Conservation (phyloP, 352 stramenopile species). For the Phytophthora cryptogea region DNA sequence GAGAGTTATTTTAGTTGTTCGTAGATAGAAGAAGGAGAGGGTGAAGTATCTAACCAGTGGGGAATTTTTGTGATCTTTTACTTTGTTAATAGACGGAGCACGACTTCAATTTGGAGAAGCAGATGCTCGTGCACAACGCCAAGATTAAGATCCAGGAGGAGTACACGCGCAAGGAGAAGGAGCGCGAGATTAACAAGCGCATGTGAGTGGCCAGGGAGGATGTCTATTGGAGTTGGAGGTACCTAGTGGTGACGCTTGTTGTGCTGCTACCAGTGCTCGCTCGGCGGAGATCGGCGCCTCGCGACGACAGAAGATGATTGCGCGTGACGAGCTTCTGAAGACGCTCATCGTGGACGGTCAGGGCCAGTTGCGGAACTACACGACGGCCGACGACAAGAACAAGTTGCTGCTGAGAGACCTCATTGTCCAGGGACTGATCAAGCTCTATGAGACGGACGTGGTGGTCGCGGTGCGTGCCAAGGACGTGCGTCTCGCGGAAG, state of each 20-base stretch:
- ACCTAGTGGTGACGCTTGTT: background rate
- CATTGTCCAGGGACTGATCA: constrained; percentile 98
- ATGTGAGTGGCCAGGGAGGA: constrained; percentile 48
- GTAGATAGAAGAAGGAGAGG: background rate
- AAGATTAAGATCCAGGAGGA: constrained; percentile 98
- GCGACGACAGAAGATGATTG: constrained; percentile 97
- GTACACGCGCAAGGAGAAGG: constrained; percentile 98
- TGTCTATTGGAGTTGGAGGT: background rate
- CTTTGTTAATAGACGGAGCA: constrained; percentile 93
- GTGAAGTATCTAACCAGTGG: too few relatives aligned
- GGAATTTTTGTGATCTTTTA: background rate
- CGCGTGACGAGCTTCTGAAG: constrained; percentile 90
- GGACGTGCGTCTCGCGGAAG: constrained; percentile 90
- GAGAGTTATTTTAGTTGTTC: background rate
- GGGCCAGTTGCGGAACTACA: constrained; percentile 49
- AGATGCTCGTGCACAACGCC: constrained; percentile 98
- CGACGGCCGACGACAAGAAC: constrained; percentile 89
- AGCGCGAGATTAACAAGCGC: constrained; percentile 94
- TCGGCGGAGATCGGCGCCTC: constrained; percentile 95
- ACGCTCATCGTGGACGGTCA: constrained; percentile 77
- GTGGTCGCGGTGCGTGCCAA: constrained; percentile 90
- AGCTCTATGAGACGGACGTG: constrained; percentile 97
- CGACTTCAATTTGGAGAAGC: constrained; percentile 99
- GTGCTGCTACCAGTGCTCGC: constrained; percentile 52
- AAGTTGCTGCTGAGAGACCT: constrained; percentile 94